These are phyloP conservation scores for Venturia pyrina DNA, from an alignment of 2,329 filamentous ascomycete species.

Conservation along the genomic window DNA sequence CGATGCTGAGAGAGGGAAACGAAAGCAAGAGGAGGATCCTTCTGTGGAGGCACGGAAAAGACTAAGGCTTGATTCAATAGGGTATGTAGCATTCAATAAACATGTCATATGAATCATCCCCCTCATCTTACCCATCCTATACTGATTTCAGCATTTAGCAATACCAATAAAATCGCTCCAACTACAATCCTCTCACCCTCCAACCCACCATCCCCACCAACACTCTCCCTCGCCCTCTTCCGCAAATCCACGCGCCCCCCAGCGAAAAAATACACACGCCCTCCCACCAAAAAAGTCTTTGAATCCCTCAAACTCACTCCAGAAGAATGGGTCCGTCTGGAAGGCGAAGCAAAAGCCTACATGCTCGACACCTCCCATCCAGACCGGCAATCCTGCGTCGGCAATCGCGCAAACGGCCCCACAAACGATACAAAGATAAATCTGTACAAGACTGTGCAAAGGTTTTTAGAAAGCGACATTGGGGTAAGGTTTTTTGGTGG, in stretches of 20 bases:
- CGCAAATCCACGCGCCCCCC: constrained; percentile 29
- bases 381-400: constrained; percentile 47
- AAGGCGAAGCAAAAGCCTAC: constrained; percentile 45
- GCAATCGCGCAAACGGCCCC: constrained; percentile 44
- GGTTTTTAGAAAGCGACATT: constrained; percentile 41
- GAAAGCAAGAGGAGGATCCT: background rate
- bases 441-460: constrained; percentile 45
- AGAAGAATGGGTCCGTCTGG: constrained; percentile 46
- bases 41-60: background rate
- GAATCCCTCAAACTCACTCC: constrained; percentile 45
- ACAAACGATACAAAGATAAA: constrained; percentile 47
- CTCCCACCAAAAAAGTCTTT: constrained; percentile 49
- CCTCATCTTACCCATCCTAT: background rate
- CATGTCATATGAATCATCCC: background rate
- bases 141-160: background rate
- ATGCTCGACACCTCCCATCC: constrained; percentile 47
- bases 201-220: constrained; percentile 17
- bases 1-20: background rate
- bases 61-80: background rate
- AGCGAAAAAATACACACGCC: constrained; percentile 47
- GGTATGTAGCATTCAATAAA: background rate
- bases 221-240: constrained; percentile 41
- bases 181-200: background rate
- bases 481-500: constrained; percentile 42
- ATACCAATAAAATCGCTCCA: background rate